Percentiles rank a stretch among this genome's conserved stretches.
phyloP scores from a whole-genome alignment of 2,329 filamentous ascomycete species.

The Didymella lethalis region DNA sequence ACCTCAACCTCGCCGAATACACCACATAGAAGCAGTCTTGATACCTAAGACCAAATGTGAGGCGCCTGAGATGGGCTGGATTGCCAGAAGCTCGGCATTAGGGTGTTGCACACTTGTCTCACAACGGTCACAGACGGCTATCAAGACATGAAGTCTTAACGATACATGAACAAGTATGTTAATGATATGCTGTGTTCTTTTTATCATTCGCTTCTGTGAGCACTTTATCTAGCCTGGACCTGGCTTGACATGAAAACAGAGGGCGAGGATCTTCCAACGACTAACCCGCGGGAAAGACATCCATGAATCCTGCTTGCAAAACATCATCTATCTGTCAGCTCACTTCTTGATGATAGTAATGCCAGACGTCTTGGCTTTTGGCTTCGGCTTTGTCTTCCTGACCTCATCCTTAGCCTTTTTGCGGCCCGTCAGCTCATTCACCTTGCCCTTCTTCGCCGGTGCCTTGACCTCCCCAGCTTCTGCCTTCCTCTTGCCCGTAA shows the following conservation, averaged over 20 bases:
- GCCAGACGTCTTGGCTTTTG: constrained; percentile 1
- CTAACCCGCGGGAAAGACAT: background rate
- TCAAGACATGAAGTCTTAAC: background rate
- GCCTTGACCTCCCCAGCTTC: constrained; percentile 4
- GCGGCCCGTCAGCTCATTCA: constrained; percentile 18
- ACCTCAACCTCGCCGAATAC: background rate
- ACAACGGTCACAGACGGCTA: background rate
- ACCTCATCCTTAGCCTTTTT: constrained; percentile 33
- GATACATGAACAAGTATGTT: background rate
- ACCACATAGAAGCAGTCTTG: background rate
- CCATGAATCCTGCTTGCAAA: background rate
- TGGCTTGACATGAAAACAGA: background rate
- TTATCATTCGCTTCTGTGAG: background rate
- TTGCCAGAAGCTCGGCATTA: no score
- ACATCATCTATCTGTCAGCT: background rate
- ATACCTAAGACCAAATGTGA: no score
- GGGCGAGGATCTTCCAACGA: background rate
- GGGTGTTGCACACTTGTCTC: background rate
- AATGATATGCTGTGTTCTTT: background rate
- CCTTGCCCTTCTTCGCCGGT: constrained; percentile 7
- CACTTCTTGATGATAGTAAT: background rate
- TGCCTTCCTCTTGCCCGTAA: constrained; percentile 5
- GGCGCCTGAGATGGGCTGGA: no score
- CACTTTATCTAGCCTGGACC: background rate
- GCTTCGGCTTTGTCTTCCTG: constrained; percentile 8